Evolutionary conservation across 768 basidiomycete species (phyloP).

Genomic region (Mycena filopes): DNA sequence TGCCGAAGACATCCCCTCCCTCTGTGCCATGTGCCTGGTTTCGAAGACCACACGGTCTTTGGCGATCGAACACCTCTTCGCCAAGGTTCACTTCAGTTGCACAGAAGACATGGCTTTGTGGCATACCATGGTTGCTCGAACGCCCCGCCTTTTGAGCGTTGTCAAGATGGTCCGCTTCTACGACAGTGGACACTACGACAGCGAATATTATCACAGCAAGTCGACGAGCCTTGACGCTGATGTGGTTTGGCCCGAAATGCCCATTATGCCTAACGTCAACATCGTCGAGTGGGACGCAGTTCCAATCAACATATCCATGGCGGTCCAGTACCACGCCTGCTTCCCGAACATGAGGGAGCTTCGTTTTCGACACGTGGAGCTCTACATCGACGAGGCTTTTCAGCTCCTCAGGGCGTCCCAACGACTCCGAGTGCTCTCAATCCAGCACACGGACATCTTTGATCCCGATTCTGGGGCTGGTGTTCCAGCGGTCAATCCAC

Average conservation of each 20-base stretch:
- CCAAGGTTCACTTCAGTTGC: slow-evolving; percentile 10
- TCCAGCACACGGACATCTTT: not conserved
- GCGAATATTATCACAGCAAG: too few relatives aligned
- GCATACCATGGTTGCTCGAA: slow-evolving; percentile 13
- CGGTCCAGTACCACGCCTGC: not conserved
- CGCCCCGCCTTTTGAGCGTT: slow-evolving; percentile 4
- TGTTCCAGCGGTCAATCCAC: not conserved
- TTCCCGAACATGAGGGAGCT: slow-evolving; percentile 7
- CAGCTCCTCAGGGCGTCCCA: slow-evolving; percentile 1
- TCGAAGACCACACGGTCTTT: slow-evolving; percentile 14
- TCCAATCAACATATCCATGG: not conserved
- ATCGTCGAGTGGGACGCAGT: not conserved
- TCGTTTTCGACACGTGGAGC: not conserved
- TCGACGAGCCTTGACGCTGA: not conserved
- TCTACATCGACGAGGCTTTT: not conserved
- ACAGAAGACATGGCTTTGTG: slow-evolving; percentile 18
- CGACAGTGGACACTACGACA: not conserved
- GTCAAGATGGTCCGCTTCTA: slow-evolving; percentile 21
- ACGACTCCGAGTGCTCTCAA: slow-evolving; percentile 1
- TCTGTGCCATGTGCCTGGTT: slow-evolving; percentile 19
- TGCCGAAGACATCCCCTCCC: slow-evolving; percentile 9
- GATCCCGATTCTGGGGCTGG: not conserved
- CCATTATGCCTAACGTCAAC: slow-evolving; percentile 11
- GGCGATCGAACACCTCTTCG: slow-evolving; percentile 20
- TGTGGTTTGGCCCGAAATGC: not conserved